Percentiles rank a stretch among this genome's conserved stretches.
Evolutionary conservation across 2,329 filamentous ascomycete genomes (phyloP).

Genomic region (Fulvia fulva): DNA sequence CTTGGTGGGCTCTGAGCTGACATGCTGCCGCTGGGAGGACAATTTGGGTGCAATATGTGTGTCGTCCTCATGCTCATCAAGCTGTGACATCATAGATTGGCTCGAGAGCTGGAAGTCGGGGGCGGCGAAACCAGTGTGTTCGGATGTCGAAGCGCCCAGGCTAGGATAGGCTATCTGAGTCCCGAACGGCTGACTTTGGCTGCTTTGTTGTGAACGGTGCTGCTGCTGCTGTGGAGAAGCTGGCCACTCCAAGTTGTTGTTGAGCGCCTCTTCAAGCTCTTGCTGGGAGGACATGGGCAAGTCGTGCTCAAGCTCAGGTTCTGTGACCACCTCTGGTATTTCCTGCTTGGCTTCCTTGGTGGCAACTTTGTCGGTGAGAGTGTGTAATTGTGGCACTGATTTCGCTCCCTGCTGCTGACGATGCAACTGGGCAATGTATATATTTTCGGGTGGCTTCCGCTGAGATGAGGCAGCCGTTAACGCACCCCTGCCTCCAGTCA

Average conservation of each 20-base stretch:
- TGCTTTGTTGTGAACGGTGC: not conserved
- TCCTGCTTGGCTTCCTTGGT: not conserved
- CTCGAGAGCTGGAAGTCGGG: constrained; percentile 4
- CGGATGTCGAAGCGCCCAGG: not conserved
- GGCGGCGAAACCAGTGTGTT: not conserved
- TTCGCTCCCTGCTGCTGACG: not conserved
- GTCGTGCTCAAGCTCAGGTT: not conserved
- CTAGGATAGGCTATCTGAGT: constrained; percentile 1
- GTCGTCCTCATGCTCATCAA: not conserved
- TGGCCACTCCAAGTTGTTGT: constrained; percentile 14
- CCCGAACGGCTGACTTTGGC: not conserved
- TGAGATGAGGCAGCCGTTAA: not conserved
- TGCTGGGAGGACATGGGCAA: constrained; percentile 9
- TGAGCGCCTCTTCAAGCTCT: constrained; percentile 11
- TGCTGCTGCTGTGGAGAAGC: constrained; percentile 13
- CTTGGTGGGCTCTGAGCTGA: no score
- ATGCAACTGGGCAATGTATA: not conserved
- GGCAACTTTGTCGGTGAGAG: not conserved
- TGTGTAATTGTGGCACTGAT: not conserved
- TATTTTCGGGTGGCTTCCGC: not conserved
- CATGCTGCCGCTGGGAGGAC: not conserved
- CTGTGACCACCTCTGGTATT: not conserved
- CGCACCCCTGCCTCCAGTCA: not conserved
- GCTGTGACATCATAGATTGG: constrained; percentile 1
- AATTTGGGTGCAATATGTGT: not conserved